Conservation (phyloP, 352 stramenopile genomes). For the Thraustochytrium sp. region DNA sequence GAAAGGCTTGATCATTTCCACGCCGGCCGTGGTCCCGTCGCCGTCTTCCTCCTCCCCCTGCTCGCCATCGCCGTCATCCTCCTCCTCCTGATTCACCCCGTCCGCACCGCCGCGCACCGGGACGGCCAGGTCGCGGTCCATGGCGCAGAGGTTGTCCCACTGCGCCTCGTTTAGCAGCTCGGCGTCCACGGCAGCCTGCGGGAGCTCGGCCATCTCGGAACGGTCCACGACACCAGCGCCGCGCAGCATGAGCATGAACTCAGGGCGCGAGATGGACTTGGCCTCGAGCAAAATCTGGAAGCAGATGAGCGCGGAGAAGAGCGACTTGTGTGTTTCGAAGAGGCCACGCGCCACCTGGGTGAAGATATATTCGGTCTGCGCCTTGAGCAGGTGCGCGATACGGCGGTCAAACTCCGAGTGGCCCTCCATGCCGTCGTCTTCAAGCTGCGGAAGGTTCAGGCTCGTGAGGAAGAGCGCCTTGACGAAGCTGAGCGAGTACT, state of each 20-base stretch:
- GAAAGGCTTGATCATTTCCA: background rate
- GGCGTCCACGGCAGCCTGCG: slow-evolving; percentile 54
- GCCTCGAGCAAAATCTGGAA: slow-evolving; percentile 79
- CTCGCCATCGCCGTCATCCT: slow-evolving; percentile 65
- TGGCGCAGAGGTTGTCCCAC: slow-evolving; percentile 39
- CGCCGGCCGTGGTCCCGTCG: slow-evolving; percentile 54
- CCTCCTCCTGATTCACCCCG: background rate
- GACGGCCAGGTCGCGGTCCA: slow-evolving; percentile 16
- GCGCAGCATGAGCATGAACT: slow-evolving; percentile 82
- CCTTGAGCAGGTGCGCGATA: slow-evolving; percentile 72
- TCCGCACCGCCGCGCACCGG: background rate
- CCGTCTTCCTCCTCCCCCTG: slow-evolving; percentile 83
- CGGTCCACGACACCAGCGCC: slow-evolving; percentile 55
- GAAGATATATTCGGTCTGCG: slow-evolving; percentile 83
- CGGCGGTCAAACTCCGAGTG: slow-evolving; percentile 55
- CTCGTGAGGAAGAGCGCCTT: slow-evolving; percentile 82
- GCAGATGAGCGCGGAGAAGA: slow-evolving; percentile 88
- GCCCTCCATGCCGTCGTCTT: slow-evolving; percentile 51
- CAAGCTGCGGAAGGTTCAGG: slow-evolving; percentile 74
- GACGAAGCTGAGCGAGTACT: slow-evolving; percentile 88
- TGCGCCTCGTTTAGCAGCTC: slow-evolving; percentile 1
- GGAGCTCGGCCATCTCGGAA: slow-evolving; percentile 8
- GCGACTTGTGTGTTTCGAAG: slow-evolving; percentile 84
- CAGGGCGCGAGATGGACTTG: slow-evolving; percentile 60
- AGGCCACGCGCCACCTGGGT: slow-evolving; percentile 86